Conservation (phyloP, 495 filamentous ascomycete species). For the Neurospora cerealis region DNA sequence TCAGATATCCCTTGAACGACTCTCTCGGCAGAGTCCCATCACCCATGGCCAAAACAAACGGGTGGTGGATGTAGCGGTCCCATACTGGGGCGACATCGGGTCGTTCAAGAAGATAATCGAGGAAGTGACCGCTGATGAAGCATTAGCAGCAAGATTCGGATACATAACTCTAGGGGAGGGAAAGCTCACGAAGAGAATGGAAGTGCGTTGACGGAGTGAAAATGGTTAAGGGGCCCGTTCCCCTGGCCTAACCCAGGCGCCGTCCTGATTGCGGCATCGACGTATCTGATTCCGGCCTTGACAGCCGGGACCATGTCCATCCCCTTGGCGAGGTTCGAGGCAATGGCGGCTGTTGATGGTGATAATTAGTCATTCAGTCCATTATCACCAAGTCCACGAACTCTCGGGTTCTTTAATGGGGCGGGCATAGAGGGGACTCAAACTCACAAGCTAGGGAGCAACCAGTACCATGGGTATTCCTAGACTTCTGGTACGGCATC, state of each 20-base stretch:
- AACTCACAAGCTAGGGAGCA: constrained; percentile 80
- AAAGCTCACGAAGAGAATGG: constrained; percentile 70
- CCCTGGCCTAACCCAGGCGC: constrained; percentile 67
- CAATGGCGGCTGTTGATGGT: constrained; percentile 60
- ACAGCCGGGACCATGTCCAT: constrained; percentile 52
- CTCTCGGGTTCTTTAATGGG: background rate
- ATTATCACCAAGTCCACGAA: background rate
- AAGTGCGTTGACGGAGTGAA: constrained; percentile 71
- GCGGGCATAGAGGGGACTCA: background rate
- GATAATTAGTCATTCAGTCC: background rate
- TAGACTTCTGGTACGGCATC: constrained; percentile 55
- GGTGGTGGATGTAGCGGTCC: constrained; percentile 65
- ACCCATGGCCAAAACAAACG: constrained; percentile 69
- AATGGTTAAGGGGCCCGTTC: constrained; percentile 87
- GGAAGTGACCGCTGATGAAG: constrained; percentile 55
- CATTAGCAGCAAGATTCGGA: constrained; percentile 4
- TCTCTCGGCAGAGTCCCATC: constrained; percentile 60
- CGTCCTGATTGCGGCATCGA: constrained; percentile 74
- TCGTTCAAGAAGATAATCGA: constrained; percentile 74
- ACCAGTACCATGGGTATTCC: constrained; percentile 90
- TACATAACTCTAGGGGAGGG: background rate
- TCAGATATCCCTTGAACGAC: constrained; percentile 73
- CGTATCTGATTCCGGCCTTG: constrained; percentile 60
- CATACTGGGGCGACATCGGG: constrained; percentile 62
- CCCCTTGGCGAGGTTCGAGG: constrained; percentile 67